phyloP scores from a whole-genome alignment of 2,329 filamentous ascomycete genomes.

The Pseudogymnoascus verrucosus region DNA sequence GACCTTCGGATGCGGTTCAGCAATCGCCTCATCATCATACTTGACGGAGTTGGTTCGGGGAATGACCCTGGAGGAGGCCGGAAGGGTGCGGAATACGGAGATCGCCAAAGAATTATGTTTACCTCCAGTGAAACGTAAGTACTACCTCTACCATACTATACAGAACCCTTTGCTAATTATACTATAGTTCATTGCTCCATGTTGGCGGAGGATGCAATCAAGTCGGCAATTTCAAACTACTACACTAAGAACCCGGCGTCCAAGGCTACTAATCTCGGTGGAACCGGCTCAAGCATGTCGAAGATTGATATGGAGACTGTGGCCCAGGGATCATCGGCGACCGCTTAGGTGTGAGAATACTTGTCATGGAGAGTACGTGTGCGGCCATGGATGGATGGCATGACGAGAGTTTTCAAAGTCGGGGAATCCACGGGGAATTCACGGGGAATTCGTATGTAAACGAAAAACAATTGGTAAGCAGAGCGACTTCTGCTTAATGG shows the following conservation, averaged over 20 bases:
- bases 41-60: conserved; percentile 89
- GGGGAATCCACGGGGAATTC: background rate
- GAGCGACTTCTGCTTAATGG: conserved; percentile 3
- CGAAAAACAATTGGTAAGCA: conserved; percentile 5
- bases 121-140: conserved; percentile 78
- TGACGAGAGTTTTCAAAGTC: background rate
- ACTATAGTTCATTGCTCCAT: conserved; percentile 76
- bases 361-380: background rate
- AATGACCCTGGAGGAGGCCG: conserved; percentile 93
- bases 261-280: conserved; percentile 65
- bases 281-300: conserved; percentile 62
- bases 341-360: conserved; percentile 12
- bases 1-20: conserved; percentile 90
- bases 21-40: conserved; percentile 92
- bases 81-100: conserved; percentile 90
- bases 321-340: conserved; percentile 33
- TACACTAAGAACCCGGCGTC: conserved; percentile 82
- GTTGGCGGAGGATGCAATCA: conserved; percentile 88
- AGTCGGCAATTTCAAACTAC: conserved; percentile 84
- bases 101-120: conserved; percentile 94
- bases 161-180: conserved; percentile 20
- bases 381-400: background rate
- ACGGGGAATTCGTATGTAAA: background rate
- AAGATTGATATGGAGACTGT: conserved; percentile 54
- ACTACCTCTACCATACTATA: background rate